Conservation (phyloP, 495 filamentous ascomycete species). For the Penicillium soppii region DNA sequence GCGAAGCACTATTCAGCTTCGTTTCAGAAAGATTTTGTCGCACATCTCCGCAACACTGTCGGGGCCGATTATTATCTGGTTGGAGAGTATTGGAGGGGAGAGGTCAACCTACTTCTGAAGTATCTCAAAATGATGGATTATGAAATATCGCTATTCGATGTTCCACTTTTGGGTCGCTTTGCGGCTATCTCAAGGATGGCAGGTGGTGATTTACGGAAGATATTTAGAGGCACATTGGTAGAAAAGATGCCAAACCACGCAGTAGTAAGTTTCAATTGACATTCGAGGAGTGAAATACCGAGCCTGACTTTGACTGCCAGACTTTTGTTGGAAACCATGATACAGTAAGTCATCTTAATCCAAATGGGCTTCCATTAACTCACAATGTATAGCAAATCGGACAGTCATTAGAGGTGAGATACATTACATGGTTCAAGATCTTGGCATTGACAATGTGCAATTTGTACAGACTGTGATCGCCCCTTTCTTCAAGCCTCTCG, state of each 20-base stretch:
- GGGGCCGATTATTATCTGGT: slow-evolving; percentile 63
- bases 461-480: slow-evolving; percentile 52
- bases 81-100: slow-evolving; percentile 71
- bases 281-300: background rate
- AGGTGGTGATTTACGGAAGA: slow-evolving; percentile 57
- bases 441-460: too few species aligned
- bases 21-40: slow-evolving; percentile 62
- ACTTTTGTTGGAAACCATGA: slow-evolving; percentile 49
- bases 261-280: slow-evolving; percentile 46
- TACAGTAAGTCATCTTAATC: slow-evolving; percentile 29
- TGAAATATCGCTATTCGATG: slow-evolving; percentile 66
- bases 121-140: slow-evolving; percentile 63
- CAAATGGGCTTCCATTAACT: background rate
- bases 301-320: slow-evolving; percentile 15
- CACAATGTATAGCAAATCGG: slow-evolving; percentile 50
- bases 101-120: slow-evolving; percentile 50
- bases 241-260: slow-evolving; percentile 56
- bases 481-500: slow-evolving; percentile 58
- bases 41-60: slow-evolving; percentile 47
- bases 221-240: slow-evolving; percentile 64
- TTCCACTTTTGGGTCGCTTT: slow-evolving; percentile 66
- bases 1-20: slow-evolving; percentile 68
- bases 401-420: slow-evolving; percentile 52
- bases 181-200: slow-evolving; percentile 48
- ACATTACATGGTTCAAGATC: background rate